phyloP scores from a whole-genome alignment of 2,329 filamentous ascomycete species.

The Beauveria caledonica region DNA sequence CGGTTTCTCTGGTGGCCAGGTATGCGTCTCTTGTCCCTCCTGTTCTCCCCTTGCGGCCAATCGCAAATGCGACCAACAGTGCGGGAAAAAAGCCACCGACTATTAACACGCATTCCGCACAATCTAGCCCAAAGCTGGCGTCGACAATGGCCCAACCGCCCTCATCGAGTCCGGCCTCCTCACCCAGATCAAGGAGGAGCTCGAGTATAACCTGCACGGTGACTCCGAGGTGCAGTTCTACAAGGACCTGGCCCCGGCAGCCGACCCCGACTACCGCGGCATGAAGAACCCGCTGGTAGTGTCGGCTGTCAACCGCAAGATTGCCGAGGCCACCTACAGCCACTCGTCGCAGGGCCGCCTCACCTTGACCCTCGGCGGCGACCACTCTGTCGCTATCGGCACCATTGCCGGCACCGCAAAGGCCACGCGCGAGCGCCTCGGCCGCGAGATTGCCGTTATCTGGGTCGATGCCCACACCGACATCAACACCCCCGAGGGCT shows the following conservation, averaged over 20 bases:
- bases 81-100: neutral
- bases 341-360: conserved; percentile 78
- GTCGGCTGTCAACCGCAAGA: conserved; percentile 71
- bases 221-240: conserved; percentile 79
- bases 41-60: neutral
- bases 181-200: conserved; percentile 70
- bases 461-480: conserved; percentile 99
- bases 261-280: conserved; percentile 71
- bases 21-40: conserved; percentile 33
- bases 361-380: conserved; percentile 87
- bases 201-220: conserved; percentile 81
- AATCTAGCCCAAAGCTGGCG: conserved; percentile 78
- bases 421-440: conserved; percentile 75
- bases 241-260: conserved; percentile 59
- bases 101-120: conserved; percentile 14
- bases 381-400: conserved; percentile 94
- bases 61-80: neutral
- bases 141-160: conserved; percentile 82
- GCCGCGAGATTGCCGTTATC: conserved; percentile 82
- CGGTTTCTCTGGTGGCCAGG: conserved; percentile 93
- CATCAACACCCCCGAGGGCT: conserved; percentile 92
- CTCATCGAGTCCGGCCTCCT: conserved; percentile 85
- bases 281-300: conserved; percentile 94
- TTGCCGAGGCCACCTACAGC: conserved; percentile 78
- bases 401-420: conserved; percentile 81